A percentile compares a stretch with the other conserved stretches of the same genome.
phyloP scores from a whole-genome alignment of 768 basidiomycete genomes.

The Tulasnella sp. region DNA sequence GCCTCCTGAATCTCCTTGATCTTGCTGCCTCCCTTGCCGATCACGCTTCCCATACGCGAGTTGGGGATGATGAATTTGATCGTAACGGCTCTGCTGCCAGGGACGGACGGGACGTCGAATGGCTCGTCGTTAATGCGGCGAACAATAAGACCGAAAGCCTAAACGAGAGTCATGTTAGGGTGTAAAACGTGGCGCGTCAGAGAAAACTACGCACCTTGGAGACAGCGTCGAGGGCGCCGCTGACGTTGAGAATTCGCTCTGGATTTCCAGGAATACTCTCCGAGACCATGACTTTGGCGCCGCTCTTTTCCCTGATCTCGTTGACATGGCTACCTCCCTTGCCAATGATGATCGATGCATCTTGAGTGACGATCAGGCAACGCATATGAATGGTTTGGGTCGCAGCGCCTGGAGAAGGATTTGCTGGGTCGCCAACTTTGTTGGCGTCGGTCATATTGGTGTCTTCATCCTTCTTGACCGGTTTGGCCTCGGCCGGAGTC shows the following conservation, averaged over 20 bases:
- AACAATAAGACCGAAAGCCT: conserved; percentile 99
- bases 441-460: conserved; percentile 11
- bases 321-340: conserved; percentile 94
- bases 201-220: conserved; percentile 66
- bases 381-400: conserved; percentile 84
- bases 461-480: conserved; percentile 19
- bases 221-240: conserved; percentile 95
- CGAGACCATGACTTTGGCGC: conserved; percentile 93
- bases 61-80: conserved; percentile 99
- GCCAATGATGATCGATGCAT: conserved; percentile 98
- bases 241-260: conserved; percentile 96
- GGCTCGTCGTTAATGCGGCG: conserved; percentile 99
- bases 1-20: conserved; percentile 99
- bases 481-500: not conserved
- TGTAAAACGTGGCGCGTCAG: not conserved
- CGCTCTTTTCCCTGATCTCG: conserved; percentile 96
- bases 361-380: conserved; percentile 97
- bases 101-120: conserved; percentile 95
- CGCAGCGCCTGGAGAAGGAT: conserved; percentile 57
- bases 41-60: conserved; percentile 98
- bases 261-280: conserved; percentile 99
- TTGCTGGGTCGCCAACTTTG: not conserved
- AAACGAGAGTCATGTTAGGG: conserved; percentile 18
- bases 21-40: conserved; percentile 95
- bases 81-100: conserved; percentile 95